Conservation (phyloP, 2,329 filamentous ascomycete genomes). For the Monosporascus sp. region DNA sequence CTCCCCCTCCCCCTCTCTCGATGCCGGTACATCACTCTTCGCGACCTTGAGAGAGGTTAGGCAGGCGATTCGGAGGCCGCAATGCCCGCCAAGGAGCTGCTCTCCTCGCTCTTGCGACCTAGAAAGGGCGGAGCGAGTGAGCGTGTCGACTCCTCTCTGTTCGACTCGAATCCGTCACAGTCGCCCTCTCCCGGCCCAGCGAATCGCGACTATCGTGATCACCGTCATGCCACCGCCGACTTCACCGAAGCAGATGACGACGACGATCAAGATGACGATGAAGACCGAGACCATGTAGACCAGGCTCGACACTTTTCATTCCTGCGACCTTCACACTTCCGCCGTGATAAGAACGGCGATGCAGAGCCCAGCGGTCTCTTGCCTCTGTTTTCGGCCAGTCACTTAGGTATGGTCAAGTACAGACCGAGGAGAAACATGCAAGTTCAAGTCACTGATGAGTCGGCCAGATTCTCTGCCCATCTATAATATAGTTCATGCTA, state of each 20-base stretch:
- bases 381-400: conserved; percentile 73
- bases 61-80: conserved; percentile 13
- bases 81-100: conserved; percentile 26
- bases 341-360: conserved; percentile 32
- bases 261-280: conserved; percentile 34
- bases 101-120: conserved; percentile 25
- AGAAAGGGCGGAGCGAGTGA: conserved; percentile 10
- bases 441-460: neutral
- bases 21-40: conserved; percentile 13
- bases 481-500: conserved; percentile 85
- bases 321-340: conserved; percentile 25
- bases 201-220: conserved; percentile 29
- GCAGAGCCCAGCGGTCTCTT: conserved; percentile 37
- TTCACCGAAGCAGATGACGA: conserved; percentile 60
- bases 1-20: conserved; percentile 8
- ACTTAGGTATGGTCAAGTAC: conserved; percentile 55
- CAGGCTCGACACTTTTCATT: conserved; percentile 1
- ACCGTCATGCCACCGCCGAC: conserved; percentile 55
- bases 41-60: conserved; percentile 12
- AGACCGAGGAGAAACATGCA: neutral
- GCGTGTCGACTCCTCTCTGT: conserved; percentile 19
- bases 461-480: conserved; percentile 72
- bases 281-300: conserved; percentile 20
- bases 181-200: conserved; percentile 22
- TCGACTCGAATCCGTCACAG: conserved; percentile 15